Conservation (phyloP, 805 yeast genomes). For the Candida insectorum region DNA sequence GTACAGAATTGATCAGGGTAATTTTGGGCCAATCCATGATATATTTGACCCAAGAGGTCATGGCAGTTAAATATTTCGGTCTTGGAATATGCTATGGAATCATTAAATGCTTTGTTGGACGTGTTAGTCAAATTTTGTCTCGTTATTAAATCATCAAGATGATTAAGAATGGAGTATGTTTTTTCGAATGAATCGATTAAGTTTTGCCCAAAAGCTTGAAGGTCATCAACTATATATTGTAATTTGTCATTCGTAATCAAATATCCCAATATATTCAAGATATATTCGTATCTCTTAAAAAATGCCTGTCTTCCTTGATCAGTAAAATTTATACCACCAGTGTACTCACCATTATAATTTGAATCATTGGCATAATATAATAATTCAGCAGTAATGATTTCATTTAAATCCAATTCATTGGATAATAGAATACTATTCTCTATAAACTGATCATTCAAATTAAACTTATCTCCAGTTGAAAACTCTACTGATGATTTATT, state of each 20-base stretch:
- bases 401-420: constrained; percentile 56
- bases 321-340: constrained; percentile 46
- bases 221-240: constrained; percentile 19
- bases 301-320: constrained; percentile 69
- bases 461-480: constrained; percentile 54
- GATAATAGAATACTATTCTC: constrained; percentile 59
- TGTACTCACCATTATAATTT: constrained; percentile 38
- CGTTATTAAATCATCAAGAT: constrained; percentile 48
- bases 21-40: constrained; percentile 48
- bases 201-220: constrained; percentile 24
- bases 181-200: constrained; percentile 53
- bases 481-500: constrained; percentile 37
- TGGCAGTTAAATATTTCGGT: constrained; percentile 63
- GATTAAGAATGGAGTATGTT: constrained; percentile 55
- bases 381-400: constrained; percentile 68
- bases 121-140: constrained; percentile 52
- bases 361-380: constrained; percentile 45
- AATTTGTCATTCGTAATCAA: constrained; percentile 20
- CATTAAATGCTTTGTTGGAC: constrained; percentile 38
- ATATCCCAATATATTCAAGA: constrained; percentile 59
- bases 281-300: constrained; percentile 65
- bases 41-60: constrained; percentile 65
- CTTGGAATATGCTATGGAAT: constrained; percentile 52
- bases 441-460: constrained; percentile 64
- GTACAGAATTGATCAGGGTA: constrained; percentile 28